Conservation (phyloP, 2,329 filamentous ascomycete species). For the Plenodomus lindquistii region DNA sequence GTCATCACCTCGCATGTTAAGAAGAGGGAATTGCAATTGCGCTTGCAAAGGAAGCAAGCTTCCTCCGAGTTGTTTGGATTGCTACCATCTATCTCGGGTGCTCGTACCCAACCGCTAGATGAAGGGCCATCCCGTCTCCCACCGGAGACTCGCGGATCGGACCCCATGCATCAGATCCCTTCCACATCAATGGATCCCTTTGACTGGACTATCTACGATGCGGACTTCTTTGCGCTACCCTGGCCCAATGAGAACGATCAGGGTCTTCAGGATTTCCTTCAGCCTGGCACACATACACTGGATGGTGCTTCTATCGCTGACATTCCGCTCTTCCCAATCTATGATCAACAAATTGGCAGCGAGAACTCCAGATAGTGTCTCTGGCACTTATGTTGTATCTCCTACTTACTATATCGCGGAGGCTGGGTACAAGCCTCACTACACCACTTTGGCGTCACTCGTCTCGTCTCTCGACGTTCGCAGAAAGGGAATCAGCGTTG, state of each 20-base stretch:
- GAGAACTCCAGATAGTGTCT: conserved; percentile 9
- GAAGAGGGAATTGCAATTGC: conserved; percentile 26
- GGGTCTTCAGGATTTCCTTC: conserved; percentile 35
- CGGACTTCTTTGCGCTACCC: conserved; percentile 35
- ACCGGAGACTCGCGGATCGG: conserved; percentile 2
- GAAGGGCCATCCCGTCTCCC: not conserved
- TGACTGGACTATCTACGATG: conserved; percentile 40
- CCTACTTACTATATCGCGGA: not conserved
- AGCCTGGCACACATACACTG: conserved; percentile 34
- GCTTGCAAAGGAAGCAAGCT: conserved; percentile 30
- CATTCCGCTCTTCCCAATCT: conserved; percentile 38
- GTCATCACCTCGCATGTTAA: conserved; percentile 29
- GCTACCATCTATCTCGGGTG: conserved; percentile 14
- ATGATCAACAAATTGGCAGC: conserved; percentile 27
- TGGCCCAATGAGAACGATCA: conserved; percentile 38
- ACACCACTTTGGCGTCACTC: conserved; percentile 41
- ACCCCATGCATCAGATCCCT: conserved; percentile 3
- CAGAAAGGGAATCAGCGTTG: conserved; percentile 57
- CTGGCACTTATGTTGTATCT: too few species aligned
- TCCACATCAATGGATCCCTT: conserved; percentile 7
- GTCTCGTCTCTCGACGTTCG: conserved; percentile 58
- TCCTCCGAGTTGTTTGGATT: conserved; percentile 37
- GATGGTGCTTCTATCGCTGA: conserved; percentile 36
- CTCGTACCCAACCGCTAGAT: not conserved
- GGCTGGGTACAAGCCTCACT: not conserved